Evolutionary conservation across 148 eudicot species (phyloP).

Genomic region (Chenopodium quinoa): DNA sequence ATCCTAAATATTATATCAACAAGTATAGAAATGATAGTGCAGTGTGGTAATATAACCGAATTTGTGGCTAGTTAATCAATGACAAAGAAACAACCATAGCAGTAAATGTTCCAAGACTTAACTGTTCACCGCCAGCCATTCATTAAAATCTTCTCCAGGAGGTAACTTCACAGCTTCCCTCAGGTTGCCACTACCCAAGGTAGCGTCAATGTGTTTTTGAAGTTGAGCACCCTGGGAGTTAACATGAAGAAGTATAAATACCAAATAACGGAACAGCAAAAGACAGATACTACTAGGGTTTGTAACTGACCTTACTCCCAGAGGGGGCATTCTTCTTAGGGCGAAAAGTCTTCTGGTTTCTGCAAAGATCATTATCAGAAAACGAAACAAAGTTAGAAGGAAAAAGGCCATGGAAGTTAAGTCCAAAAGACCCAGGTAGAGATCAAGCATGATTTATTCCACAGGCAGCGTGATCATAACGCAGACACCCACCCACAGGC

Average conservation of each 20-base stretch:
- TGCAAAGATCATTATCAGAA: conserved; percentile 28
- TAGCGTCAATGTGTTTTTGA: conserved; percentile 80
- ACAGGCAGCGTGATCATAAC: neutral
- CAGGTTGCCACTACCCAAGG: conserved; percentile 86
- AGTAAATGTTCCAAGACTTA: conserved; percentile 3
- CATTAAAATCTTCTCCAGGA: conserved; percentile 94
- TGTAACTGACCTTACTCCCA: conserved; percentile 61
- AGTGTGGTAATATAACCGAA: conserved; percentile 22
- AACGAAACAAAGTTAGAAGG: neutral
- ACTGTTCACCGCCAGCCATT: conserved; percentile 99
- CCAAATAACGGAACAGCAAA: neutral
- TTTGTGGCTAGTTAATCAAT: neutral
- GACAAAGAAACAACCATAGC: neutral
- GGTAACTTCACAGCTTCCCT: conserved; percentile 96
- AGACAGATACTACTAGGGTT: neutral
- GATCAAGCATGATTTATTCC: neutral
- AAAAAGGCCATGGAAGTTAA: neutral
- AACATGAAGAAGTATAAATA: conserved; percentile 4
- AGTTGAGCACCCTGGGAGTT: conserved; percentile 78
- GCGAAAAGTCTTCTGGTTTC: conserved; percentile 84
- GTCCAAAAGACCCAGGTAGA: neutral
- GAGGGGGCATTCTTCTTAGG: conserved; percentile 76
- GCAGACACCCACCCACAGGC: neutral
- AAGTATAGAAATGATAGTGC: conserved; percentile 8
- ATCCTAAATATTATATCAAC: neutral